phyloP scores from a whole-genome alignment of 2,329 filamentous ascomycete species.

The Cytospora paraplurivora region DNA sequence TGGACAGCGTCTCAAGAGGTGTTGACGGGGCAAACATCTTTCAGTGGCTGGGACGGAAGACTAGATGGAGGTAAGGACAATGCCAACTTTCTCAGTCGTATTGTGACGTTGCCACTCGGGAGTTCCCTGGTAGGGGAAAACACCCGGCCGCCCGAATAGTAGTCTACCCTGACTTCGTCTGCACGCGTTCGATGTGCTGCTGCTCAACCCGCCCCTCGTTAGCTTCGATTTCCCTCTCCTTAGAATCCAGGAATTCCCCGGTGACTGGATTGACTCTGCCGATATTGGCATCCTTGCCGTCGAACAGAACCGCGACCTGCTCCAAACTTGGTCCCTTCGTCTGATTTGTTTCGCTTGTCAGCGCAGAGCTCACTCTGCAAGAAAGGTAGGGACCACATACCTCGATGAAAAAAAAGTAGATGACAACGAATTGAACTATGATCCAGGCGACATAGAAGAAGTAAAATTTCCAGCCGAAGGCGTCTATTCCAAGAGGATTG shows the following conservation, averaged over 20 bases:
- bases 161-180: background rate
- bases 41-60: no score
- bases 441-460: slow-evolving; percentile 40
- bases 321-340: slow-evolving; percentile 29
- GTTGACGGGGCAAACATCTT: no score
- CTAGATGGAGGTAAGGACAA: no score
- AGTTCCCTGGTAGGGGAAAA: background rate
- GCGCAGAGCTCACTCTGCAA: background rate
- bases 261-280: background rate
- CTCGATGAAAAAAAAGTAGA: slow-evolving; percentile 40
- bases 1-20: no score
- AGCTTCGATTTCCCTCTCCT: background rate
- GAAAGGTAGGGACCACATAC: background rate
- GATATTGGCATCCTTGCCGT: slow-evolving; percentile 37
- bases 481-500: slow-evolving; percentile 42
- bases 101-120: no score
- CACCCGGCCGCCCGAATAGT: background rate
- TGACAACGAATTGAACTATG: slow-evolving; percentile 34
- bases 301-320: slow-evolving; percentile 28
- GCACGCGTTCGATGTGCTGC: background rate
- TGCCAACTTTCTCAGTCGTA: no score
- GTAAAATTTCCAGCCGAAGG: slow-evolving; percentile 43
- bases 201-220: slow-evolving; percentile 1
- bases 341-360: slow-evolving; percentile 20
- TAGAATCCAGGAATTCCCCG: background rate